These are phyloP conservation scores for Hemileccinum hortonii DNA, from an alignment of 1,284 basidiomycete species.

Conservation along the genomic window DNA sequence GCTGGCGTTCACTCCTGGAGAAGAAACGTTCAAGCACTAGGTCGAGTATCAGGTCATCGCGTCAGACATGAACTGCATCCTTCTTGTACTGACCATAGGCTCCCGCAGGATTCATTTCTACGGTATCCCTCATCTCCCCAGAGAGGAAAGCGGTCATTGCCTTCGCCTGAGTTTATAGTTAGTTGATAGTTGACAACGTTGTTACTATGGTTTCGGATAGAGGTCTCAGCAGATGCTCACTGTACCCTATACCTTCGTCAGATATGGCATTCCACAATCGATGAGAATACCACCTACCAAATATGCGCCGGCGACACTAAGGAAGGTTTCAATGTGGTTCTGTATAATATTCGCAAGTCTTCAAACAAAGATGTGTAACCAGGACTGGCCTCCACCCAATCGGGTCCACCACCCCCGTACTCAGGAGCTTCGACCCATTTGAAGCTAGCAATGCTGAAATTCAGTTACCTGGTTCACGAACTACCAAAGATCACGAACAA, in stretches of 20 bases:
- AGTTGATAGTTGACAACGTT: background rate
- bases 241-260: slow-evolving; percentile 52
- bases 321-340: slow-evolving; percentile 79
- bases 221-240: slow-evolving; percentile 43
- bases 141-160: slow-evolving; percentile 95
- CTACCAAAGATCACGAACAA: slow-evolving; percentile 48
- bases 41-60: background rate
- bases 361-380: background rate
- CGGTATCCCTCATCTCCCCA: slow-evolving; percentile 94
- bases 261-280: background rate
- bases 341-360: slow-evolving; percentile 1
- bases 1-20: slow-evolving; percentile 85
- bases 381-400: slow-evolving; percentile 84
- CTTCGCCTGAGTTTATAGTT: slow-evolving; percentile 61
- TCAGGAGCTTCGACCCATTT: slow-evolving; percentile 95
- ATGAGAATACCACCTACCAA: slow-evolving; percentile 49
- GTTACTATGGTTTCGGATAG: background rate
- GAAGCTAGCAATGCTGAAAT: slow-evolving; percentile 47
- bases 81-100: slow-evolving; percentile 60
- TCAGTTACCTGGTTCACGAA: slow-evolving; percentile 1
- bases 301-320: slow-evolving; percentile 87
- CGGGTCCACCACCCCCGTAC: slow-evolving; percentile 82
- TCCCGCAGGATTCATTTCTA: slow-evolving; percentile 86
- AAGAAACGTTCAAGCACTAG: slow-evolving; percentile 84
- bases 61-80: background rate